Conservation (phyloP, 83 land plant genomes). For the Diphasiastrum complanatum region DNA sequence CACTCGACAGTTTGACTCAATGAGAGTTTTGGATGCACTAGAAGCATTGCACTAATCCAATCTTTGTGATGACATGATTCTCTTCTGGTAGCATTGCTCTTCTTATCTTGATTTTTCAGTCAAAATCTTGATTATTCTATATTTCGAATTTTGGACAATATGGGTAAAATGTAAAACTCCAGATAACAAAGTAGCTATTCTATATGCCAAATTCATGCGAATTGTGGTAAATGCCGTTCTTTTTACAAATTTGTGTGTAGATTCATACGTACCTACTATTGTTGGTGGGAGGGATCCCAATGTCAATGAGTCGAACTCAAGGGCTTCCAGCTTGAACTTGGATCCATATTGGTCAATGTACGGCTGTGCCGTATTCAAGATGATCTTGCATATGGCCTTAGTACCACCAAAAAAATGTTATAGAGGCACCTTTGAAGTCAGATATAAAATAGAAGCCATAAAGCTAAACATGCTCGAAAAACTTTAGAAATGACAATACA, state of each 20-base stretch:
- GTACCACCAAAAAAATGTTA: constrained; percentile 3
- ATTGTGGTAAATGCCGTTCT: not conserved
- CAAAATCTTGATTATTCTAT: too few relatives aligned
- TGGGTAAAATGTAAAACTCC: too few relatives aligned
- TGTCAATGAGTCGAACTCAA: constrained; percentile 68
- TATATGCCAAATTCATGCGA: not conserved
- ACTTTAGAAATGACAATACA: not conserved
- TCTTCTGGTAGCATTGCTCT: too few relatives aligned
- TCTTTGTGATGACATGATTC: too few relatives aligned
- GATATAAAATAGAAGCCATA: not conserved
- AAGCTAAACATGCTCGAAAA: not conserved
- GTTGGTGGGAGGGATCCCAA: constrained; percentile 75
- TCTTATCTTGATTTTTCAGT: too few relatives aligned
- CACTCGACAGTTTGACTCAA: too few relatives aligned
- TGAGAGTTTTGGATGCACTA: too few relatives aligned
- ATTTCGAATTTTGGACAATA: too few relatives aligned
- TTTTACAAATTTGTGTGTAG: not conserved
- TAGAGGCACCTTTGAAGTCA: not conserved
- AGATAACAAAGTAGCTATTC: too few relatives aligned
- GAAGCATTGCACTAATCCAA: too few relatives aligned
- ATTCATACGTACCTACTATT: constrained; percentile 51
- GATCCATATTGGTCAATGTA: constrained; percentile 68
- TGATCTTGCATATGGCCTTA: constrained; percentile 74
- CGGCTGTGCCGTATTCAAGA: constrained; percentile 54
- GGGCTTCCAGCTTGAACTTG: constrained; percentile 74